Evolutionary conservation across 345 rosid genomes (phyloP), one percentile per base, ranked within the genome.

Genomic region (Balakata baccata): DNA sequence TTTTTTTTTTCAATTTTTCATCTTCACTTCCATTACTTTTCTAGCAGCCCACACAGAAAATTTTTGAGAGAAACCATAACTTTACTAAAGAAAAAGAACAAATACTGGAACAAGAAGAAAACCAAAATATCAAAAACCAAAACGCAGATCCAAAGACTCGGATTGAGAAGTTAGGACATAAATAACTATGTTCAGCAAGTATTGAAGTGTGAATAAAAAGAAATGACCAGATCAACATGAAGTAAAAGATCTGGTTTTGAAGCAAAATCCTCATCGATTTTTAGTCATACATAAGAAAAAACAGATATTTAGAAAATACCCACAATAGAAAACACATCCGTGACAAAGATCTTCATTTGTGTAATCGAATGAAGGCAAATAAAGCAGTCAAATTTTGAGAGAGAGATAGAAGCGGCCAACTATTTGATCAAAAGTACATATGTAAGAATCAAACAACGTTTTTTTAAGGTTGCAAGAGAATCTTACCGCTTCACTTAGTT

Each of bases 261-360:
- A 53, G 62, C 62, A 22, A 56, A 69, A 63, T n/a, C 34, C 16
- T 14, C 47, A 58, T 43, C 7, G 17, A 10, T 37, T 34, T 58
- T 57, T 50, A 29, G 5, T 25, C 34, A 16, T 51, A 45, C 50
- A 23, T 43, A 11, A 51, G 69, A 57, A 18, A 71, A 43, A 57
- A 73, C 64, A 56, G 72, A 73, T 41, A 63, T 60, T n/a, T n/a
- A 47, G 69, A 34, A 57, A 41, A 75, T 43, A 43, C 70, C 38
- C 37, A 56, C 3, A 74, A 80, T 66, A 23, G 25, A 66, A 67
- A 50, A 66, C 6, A 52, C 69, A 50, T 74, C 79, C 50, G 64
- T 64, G 54, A 62, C 53, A 52, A 49, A 37, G 79, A 84, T 78
- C 71, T 69, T 68, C 38, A 43, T 29, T 73, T 81, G 81, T 80